These are phyloP conservation scores for Pseudognaphalium luteoalbum DNA, from an alignment of 129 eudicot species.

Conservation along the genomic window DNA sequence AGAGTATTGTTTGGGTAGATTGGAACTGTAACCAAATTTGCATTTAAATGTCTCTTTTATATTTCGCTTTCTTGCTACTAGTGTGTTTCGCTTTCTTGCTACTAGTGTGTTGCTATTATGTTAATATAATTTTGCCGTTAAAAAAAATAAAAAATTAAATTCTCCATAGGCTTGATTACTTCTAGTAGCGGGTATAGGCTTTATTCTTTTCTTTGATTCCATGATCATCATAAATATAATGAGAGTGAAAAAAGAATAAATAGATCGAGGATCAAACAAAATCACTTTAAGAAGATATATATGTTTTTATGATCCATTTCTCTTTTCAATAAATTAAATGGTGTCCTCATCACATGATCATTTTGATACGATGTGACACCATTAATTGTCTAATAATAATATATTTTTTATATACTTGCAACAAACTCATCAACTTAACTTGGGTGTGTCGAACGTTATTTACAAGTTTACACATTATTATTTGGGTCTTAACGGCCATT, in stretches of 20 bases:
- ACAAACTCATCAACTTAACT: constrained; percentile 30
- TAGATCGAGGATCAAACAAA: constrained; percentile 26
- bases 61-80: too few species aligned
- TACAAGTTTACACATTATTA: constrained; percentile 14
- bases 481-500: constrained; percentile 19
- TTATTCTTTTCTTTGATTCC: constrained; percentile 23
- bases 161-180: constrained; percentile 4
- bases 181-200: background rate
- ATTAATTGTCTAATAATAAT: constrained; percentile 16
- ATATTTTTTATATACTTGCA: constrained; percentile 25
- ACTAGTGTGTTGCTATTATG: too few species aligned
- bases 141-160: too few species aligned
- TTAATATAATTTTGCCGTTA: too few species aligned
- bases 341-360: constrained; percentile 42
- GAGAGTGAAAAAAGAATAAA: constrained; percentile 27
- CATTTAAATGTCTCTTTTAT: too few species aligned
- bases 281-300: constrained; percentile 45
- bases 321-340: constrained; percentile 19
- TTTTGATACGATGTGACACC: constrained; percentile 38
- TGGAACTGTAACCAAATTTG: too few species aligned
- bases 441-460: constrained; percentile 30
- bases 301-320: constrained; percentile 32
- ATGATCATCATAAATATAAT: constrained; percentile 32
- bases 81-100: too few species aligned
- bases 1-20: too few species aligned